Conservation (phyloP, 805 yeast species). For the Candida corydali region DNA sequence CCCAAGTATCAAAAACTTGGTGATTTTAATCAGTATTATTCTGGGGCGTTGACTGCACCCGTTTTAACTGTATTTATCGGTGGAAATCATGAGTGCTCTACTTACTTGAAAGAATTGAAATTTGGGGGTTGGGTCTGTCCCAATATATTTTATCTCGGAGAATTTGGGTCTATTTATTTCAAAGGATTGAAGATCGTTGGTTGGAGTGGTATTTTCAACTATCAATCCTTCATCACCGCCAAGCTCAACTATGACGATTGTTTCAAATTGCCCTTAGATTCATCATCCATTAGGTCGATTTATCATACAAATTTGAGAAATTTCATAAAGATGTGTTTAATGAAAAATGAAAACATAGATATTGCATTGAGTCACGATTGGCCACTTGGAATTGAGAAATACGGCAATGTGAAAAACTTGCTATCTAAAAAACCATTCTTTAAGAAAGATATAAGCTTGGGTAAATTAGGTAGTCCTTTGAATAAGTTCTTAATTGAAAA, state of each 20-base stretch:
- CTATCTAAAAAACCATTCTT: conserved; percentile 65
- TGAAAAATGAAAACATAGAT: conserved; percentile 36
- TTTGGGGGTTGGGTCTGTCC: conserved; percentile 95
- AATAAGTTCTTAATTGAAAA: conserved; percentile 49
- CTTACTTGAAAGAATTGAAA: conserved; percentile 64
- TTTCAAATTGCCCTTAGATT: conserved; percentile 43
- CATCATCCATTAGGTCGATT: conserved; percentile 47
- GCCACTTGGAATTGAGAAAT: conserved; percentile 75
- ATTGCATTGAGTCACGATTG: conserved; percentile 84
- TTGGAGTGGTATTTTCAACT: conserved; percentile 76
- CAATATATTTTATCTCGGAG: conserved; percentile 80
- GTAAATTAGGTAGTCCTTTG: conserved; percentile 70
- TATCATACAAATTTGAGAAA: conserved; percentile 74
- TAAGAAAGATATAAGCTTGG: conserved; percentile 52
- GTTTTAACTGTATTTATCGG: conserved; percentile 80
- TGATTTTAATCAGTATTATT: conserved; percentile 73
- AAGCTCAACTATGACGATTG: background rate
- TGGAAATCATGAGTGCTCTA: conserved; percentile 92
- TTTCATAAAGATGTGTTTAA: conserved; percentile 49
- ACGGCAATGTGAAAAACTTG: conserved; percentile 55
- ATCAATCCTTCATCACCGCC: conserved; percentile 17
- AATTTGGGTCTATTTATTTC: conserved; percentile 67
- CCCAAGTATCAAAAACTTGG: conserved; percentile 69
- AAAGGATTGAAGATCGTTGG: conserved; percentile 79
- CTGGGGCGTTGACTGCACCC: conserved; percentile 61